Base-by-base conservation (phyloP, 768 basidiomycete species). In the Steccherinum ochraceum region DNA sequence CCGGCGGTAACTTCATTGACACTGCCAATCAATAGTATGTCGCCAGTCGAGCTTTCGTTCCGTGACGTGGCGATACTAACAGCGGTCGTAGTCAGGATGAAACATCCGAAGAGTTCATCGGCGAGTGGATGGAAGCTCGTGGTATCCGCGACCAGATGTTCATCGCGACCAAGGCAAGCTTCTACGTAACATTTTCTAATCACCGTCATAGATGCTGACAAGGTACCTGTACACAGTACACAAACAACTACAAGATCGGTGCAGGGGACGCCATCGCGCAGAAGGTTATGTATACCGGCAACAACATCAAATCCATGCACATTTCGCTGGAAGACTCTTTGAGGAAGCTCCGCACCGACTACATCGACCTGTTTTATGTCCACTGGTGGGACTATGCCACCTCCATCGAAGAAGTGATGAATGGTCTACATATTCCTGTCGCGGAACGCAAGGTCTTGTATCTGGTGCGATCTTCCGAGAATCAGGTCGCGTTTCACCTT, bases 341-440 rank as follows among this genome's bases (percentile, higher is more conserved):
- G 52, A 68, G 66, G 58, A 72, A 71, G 52, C 65, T 76, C 13
- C 62, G 67, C 41, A 76, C 73, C 5, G 50, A 56, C 20, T 76
- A 74, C 57, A 67, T 76, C 50, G 76, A 76, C 52, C 58, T 77
- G 24, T 58, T 76, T 19, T 76, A 76, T 58, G 45, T 76, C 0
- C 74, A 75, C 55, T 69, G 62, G 61, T 67, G 67, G 69, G 73
- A 72, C 51, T 69, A 62, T 48, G 55, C 66, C 5, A 69, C 70
- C 13, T 62, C 63, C 12, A 61, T 74, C 30, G 65, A 67, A 42
- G 74, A 74, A 53, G 45, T 73, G 24, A 72, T 74, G 72, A 64
- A 65, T 30, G 49, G 52, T 4, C 55, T 73, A 19, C 67, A 73
- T 52, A 58, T 60, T 25, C 56, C 71, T 19, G 70, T 76, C 48